A percentile compares a stretch with the other conserved stretches of the same genome.
phyloP scores from a whole-genome alignment of 148 eudicot genomes.

The Selenicereus undatus region DNA sequence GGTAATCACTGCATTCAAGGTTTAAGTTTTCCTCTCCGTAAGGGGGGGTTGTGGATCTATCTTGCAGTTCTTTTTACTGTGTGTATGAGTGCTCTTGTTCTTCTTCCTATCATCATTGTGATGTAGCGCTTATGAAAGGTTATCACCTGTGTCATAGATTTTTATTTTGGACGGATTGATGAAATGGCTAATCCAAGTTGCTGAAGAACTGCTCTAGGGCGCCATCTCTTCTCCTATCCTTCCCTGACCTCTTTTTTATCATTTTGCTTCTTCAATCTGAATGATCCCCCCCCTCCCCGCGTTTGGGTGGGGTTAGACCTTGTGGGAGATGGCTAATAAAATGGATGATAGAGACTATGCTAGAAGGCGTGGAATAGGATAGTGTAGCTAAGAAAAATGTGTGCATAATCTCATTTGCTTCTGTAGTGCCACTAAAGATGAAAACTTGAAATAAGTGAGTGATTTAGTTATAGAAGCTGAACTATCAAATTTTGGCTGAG shows the following conservation, averaged over 20 bases:
- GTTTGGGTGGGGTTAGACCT: not conserved
- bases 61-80: not conserved
- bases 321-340: not conserved
- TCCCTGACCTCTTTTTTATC: not conserved
- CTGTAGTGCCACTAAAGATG: not conserved
- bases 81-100: not conserved
- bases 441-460: not conserved
- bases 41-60: not conserved
- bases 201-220: not conserved
- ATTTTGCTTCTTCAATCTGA: not conserved
- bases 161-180: not conserved
- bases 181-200: not conserved
- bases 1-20: conserved; percentile 38
- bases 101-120: not conserved
- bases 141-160: not conserved
- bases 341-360: not conserved
- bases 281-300: not conserved
- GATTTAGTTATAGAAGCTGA: no score
- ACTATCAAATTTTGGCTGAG: not conserved
- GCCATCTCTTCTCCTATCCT: not conserved
- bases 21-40: not conserved
- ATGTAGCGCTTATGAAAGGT: not conserved
- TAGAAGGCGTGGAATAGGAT: not conserved
- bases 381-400: not conserved
- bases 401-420: not conserved